Base-by-base conservation (phyloP, 768 basidiomycete species). In the Lepiota brunneoincarnata region DNA sequence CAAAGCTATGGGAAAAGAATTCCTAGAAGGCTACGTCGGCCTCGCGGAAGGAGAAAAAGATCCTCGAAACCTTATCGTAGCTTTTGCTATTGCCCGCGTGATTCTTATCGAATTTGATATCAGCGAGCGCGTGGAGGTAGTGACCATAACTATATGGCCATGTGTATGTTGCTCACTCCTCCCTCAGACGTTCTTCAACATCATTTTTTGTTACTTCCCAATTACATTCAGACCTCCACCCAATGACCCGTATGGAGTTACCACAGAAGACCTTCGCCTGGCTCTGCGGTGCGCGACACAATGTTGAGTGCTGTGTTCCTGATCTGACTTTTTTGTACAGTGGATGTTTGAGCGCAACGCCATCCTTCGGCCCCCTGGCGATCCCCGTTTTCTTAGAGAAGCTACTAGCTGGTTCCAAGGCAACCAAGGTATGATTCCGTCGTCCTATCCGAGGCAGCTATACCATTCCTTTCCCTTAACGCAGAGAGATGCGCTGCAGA, bases 31-130 rank as follows among this genome's bases (percentile, higher is more conserved):
- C 20, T 99, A 98, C 66, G 79, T 88, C 26, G 64, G 67, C 45
- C 70, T 98, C n/a, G 93, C 85, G 3, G 91, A 97, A 53, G 95
- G 94, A 14, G 97, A 99, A 72, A 98, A 98, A 63, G 97, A 99
- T 66, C 97, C 97, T 26, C 79, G 97, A 15, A 99, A 98, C 70
- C 76, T 99, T 6, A 75, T 97, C 59, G 63, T 96, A 10, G 90
- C 91, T 23, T 99, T 98, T 66, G 84, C 89, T 4, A 90, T 98
- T 54, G 87, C 84, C 51, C 80, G 84, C n/a, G 87, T 93, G 6
- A 78, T 98, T 35, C 67, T 95, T 5, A 81, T 93, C 31, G 93
- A 98, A 58, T 98, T 98, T 61, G 88, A 97, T 56, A 80, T 92
- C 31, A 71, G 79, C 15, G 72, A 78, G 35, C 76, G 83, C 55